Percentiles rank a stretch among this genome's conserved stretches.
Conservation (phyloP, 257 asterid genomes). For the Forsythia suspensa region DNA sequence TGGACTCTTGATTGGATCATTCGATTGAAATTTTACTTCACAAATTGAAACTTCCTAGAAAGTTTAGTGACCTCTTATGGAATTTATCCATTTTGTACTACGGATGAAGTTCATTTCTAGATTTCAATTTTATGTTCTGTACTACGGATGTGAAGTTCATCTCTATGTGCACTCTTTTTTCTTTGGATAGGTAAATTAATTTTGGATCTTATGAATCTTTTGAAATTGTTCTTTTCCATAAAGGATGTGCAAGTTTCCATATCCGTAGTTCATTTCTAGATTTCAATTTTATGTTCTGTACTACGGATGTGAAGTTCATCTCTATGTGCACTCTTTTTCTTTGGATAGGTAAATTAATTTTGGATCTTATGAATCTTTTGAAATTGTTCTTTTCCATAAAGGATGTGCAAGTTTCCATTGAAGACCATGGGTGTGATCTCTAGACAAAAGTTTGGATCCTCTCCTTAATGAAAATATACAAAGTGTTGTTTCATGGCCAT, state of each 20-base stretch:
- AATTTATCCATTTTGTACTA: neutral
- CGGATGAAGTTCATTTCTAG: neutral
- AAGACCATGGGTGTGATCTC: neutral
- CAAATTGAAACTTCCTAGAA: neutral
- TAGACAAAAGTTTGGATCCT: neutral
- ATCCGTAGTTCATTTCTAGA: neutral
- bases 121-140: neutral
- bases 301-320: neutral
- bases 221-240: neutral
- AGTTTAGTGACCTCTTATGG: neutral
- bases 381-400: constrained; percentile 3
- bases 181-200: neutral
- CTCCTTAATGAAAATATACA: neutral
- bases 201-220: neutral
- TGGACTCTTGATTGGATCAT: constrained; percentile 25
- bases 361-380: neutral
- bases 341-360: neutral
- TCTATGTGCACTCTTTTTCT: neutral
- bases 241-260: neutral
- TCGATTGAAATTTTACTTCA: neutral
- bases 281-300: neutral
- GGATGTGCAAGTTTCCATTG: neutral
- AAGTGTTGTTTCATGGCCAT: neutral
- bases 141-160: neutral
- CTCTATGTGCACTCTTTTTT: neutral